Evolutionary conservation across 148 eudicot genomes (phyloP).

Genomic region (Rhododendron kiyosumense): DNA sequence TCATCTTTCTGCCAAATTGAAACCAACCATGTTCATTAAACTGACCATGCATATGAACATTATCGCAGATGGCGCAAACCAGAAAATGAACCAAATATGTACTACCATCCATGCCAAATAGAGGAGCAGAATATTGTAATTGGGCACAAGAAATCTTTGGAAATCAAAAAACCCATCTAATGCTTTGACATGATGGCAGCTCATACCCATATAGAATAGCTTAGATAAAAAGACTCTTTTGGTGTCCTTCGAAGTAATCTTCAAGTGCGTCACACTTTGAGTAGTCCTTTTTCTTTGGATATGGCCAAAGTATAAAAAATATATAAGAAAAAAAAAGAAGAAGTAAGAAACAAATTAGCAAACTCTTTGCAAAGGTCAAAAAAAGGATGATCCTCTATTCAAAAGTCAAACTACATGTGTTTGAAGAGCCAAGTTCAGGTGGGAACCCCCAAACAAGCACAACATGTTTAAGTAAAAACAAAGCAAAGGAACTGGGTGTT

Average conservation of each 20-base stretch:
- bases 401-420: not conserved
- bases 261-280: not conserved
- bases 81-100: not conserved
- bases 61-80: not conserved
- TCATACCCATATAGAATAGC: not conserved
- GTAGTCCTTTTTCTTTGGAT: not conserved
- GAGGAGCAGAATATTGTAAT: not conserved
- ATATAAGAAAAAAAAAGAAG: not conserved
- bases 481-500: not conserved
- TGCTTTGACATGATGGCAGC: not conserved
- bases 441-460: not conserved
- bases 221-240: not conserved
- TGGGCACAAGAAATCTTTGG: not conserved
- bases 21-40: not conserved
- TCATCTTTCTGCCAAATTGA: not conserved
- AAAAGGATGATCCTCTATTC: not conserved
- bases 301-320: too few relatives aligned
- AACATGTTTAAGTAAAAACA: not conserved
- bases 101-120: not conserved
- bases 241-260: not conserved
- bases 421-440: not conserved
- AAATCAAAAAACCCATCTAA: not conserved
- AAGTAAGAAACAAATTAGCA: not conserved
- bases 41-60: not conserved
- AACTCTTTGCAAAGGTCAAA: not conserved